These are phyloP conservation scores for Rhynchospora breviuscula DNA, from an alignment of 176 grass and related monocot species.

Conservation along the genomic window DNA sequence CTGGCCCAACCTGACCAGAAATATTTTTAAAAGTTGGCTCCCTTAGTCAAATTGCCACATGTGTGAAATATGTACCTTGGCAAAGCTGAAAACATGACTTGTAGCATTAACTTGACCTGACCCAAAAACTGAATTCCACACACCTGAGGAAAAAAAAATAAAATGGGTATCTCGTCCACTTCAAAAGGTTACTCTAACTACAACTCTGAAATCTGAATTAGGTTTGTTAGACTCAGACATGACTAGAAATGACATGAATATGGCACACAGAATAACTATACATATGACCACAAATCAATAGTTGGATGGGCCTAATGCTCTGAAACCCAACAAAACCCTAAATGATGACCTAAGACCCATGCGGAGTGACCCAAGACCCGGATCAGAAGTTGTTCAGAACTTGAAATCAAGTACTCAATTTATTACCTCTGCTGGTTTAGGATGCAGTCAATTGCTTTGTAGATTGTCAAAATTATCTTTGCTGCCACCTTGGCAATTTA, in stretches of 20 bases:
- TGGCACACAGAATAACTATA: not conserved
- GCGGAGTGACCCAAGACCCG: not conserved
- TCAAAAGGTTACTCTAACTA: not conserved
- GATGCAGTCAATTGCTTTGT: not conserved
- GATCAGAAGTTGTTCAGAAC: not conserved
- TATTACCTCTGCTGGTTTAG: not conserved
- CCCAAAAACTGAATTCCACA: not conserved
- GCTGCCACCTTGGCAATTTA: not conserved
- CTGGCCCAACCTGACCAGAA: not conserved
- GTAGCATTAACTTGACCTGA: not conserved
- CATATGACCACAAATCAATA: not conserved
- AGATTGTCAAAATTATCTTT: not conserved
- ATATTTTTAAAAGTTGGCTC: not conserved
- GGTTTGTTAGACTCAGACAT: not conserved
- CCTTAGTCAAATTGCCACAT: not conserved
- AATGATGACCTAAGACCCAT: not conserved
- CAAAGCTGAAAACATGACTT: constrained; percentile 1
- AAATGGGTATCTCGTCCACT: not conserved
- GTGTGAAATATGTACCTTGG: not conserved
- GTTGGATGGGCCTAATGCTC: not conserved
- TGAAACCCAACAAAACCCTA: not conserved
- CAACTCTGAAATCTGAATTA: not conserved
- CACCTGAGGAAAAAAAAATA: not conserved
- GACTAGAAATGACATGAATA: not conserved
- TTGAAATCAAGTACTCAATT: not conserved